A percentile compares a stretch with the other conserved stretches of the same genome.
These are phyloP conservation scores for Paspalum notatum DNA, from an alignment of 176 grass and related monocot species.

Conservation along the genomic window DNA sequence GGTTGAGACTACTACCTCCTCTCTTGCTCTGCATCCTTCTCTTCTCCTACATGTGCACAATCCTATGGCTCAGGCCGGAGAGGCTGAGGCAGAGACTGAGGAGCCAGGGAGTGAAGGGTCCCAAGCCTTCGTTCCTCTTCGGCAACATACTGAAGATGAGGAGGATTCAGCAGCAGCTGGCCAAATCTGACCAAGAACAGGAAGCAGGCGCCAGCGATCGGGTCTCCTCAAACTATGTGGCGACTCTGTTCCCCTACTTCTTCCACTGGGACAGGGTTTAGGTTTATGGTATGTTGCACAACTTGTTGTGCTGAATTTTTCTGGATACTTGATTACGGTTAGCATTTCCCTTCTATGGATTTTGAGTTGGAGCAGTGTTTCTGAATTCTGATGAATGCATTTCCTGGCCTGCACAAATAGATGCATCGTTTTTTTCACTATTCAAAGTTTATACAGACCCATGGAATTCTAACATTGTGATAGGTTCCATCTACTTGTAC, in stretches of 20 bases:
- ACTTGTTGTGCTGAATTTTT: not conserved
- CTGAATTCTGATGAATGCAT: conserved; percentile 8
- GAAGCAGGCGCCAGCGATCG: not conserved
- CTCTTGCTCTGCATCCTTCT: conserved; percentile 27
- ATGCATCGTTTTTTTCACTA: not conserved
- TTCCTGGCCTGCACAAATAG: not conserved
- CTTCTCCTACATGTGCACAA: conserved; percentile 44
- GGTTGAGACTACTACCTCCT: not conserved
- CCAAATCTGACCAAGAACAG: no score
- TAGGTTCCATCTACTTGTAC: conserved; percentile 70
- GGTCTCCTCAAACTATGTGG: conserved; percentile 48
- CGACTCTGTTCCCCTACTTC: conserved; percentile 67
- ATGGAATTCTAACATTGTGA: not conserved
- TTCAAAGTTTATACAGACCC: not conserved
- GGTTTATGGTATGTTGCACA: conserved; percentile 56
- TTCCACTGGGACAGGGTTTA: conserved; percentile 63
- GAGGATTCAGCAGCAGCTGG: conserved; percentile 45
- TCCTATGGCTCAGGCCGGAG: conserved; percentile 53
- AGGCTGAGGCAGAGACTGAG: conserved; percentile 61
- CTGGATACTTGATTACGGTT: not conserved
- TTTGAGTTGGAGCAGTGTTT: not conserved
- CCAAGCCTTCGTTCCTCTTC: conserved; percentile 65
- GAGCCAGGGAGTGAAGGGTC: conserved; percentile 72
- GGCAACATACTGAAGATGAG: conserved; percentile 78
- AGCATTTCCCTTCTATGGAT: not conserved